Evolutionary conservation across 2,329 filamentous ascomycete genomes (phyloP).

Genomic region (Alternaria sp.): DNA sequence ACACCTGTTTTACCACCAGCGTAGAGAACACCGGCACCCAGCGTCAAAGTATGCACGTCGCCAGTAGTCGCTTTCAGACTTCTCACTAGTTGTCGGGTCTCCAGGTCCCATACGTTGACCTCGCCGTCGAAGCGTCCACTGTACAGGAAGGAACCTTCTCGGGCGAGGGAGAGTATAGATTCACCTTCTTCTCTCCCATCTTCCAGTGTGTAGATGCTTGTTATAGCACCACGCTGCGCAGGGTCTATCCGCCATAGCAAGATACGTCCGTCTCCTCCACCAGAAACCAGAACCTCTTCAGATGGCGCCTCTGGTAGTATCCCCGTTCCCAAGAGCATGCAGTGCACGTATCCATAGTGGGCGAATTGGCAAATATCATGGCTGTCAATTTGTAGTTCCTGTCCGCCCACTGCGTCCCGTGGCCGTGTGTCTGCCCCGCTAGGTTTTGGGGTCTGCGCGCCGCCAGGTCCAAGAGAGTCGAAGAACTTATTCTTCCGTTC

Average conservation of each 20-base stretch:
- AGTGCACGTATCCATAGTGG: slow-evolving; percentile 95
- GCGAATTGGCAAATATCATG: slow-evolving; percentile 87
- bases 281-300: slow-evolving; percentile 84
- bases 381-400: slow-evolving; percentile 80
- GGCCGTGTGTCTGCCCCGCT: slow-evolving; percentile 62
- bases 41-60: slow-evolving; percentile 85
- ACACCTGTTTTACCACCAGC: slow-evolving; percentile 90
- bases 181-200: slow-evolving; percentile 67
- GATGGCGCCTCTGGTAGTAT: slow-evolving; percentile 74
- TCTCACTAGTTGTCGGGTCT: slow-evolving; percentile 88
- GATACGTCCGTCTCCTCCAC: slow-evolving; percentile 91
- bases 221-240: slow-evolving; percentile 67
- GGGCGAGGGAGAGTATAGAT: slow-evolving; percentile 76
- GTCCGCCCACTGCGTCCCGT: slow-evolving; percentile 63
- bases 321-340: slow-evolving; percentile 86
- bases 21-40: slow-evolving; percentile 85
- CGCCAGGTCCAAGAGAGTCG: slow-evolving; percentile 86
- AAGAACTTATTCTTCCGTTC: slow-evolving; percentile 88
- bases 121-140: slow-evolving; percentile 87
- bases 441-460: slow-evolving; percentile 77
- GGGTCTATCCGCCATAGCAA: slow-evolving; percentile 87
- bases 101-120: slow-evolving; percentile 95
- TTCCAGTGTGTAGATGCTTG: slow-evolving; percentile 72
- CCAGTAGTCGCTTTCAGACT: slow-evolving; percentile 82
- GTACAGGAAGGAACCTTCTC: slow-evolving; percentile 92